These are phyloP conservation scores for Pichia sp. DNA, from an alignment of 1,139 yeast genomes.

Conservation along the genomic window DNA sequence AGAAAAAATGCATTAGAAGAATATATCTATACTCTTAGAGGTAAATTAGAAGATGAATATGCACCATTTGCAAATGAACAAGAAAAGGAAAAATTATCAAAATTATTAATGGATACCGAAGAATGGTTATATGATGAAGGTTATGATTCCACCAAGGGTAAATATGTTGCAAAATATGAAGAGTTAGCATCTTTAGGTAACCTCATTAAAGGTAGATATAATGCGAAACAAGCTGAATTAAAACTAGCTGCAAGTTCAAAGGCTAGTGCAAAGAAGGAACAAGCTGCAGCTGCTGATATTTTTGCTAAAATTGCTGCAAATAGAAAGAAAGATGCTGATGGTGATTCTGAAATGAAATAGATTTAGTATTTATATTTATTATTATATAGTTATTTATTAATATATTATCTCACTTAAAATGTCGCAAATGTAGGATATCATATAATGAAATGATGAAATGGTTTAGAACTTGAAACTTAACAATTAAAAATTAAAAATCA, in stretches of 20 bases:
- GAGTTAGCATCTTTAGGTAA: conserved; percentile 94
- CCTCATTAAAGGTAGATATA: conserved; percentile 90
- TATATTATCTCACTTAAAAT: not conserved
- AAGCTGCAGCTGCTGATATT: conserved; percentile 35
- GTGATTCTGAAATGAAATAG: conserved; percentile 37
- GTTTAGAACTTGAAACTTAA: too few relatives aligned
- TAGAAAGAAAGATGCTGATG: conserved; percentile 38
- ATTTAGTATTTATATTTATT: not conserved
- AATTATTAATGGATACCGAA: conserved; percentile 77
- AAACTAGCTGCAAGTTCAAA: conserved; percentile 84
- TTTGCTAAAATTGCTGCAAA: conserved; percentile 62
- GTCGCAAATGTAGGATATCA: too few relatives aligned
- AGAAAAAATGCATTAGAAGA: conserved; percentile 97
- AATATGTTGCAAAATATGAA: conserved; percentile 96
- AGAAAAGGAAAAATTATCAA: conserved; percentile 76
- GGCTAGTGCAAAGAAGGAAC: conserved; percentile 79
- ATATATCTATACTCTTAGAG: conserved; percentile 95
- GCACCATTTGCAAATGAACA: conserved; percentile 82
- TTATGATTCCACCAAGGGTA: conserved; percentile 92
- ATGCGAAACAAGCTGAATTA: conserved; percentile 92
- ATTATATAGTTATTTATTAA: not conserved
- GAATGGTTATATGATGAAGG: conserved; percentile 99
- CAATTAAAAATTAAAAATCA: too few relatives aligned
- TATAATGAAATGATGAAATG: too few relatives aligned
- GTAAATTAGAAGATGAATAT: conserved; percentile 90